phyloP scores from a whole-genome alignment of 176 grass and related monocot genomes.

The Oryza nivara region DNA sequence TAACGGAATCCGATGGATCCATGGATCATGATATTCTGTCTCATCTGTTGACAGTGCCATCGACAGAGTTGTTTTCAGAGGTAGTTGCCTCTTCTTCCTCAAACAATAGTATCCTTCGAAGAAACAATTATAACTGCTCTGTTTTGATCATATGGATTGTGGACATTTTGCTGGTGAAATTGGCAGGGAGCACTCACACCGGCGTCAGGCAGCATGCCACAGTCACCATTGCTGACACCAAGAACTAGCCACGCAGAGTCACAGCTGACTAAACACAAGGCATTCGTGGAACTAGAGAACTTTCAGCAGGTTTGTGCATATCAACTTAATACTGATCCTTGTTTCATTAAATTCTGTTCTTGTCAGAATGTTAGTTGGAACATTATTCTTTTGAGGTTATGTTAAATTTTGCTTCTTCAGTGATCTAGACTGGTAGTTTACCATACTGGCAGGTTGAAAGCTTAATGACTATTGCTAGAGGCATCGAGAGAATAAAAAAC shows the following conservation, averaged over 20 bases:
- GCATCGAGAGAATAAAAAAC: constrained; percentile 64
- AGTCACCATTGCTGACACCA: constrained; percentile 74
- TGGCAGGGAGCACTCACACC: constrained; percentile 47
- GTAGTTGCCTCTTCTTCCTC: constrained; percentile 37
- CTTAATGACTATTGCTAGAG: constrained; percentile 49
- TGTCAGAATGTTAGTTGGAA: background rate
- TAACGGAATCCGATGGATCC: constrained; percentile 36
- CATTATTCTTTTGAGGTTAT: background rate
- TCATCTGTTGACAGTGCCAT: constrained; percentile 39
- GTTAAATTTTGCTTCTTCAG: background rate
- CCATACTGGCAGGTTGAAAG: constrained; percentile 68
- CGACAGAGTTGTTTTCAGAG: constrained; percentile 61
- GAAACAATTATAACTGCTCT: constrained; percentile 20
- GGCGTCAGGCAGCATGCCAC: constrained; percentile 61
- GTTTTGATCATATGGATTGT: constrained; percentile 10
- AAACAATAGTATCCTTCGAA: too few relatives aligned
- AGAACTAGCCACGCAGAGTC: constrained; percentile 69
- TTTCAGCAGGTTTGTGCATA: constrained; percentile 77
- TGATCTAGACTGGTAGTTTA: constrained; percentile 2
- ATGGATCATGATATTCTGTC: constrained; percentile 44
- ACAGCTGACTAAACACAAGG: constrained; percentile 64
- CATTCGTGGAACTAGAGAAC: constrained; percentile 77
- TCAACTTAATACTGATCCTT: background rate
- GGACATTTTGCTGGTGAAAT: constrained; percentile 35
- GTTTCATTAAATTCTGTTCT: background rate